Conservation (phyloP, 2,329 filamentous ascomycete genomes). For the Podosphaera aphanis region DNA sequence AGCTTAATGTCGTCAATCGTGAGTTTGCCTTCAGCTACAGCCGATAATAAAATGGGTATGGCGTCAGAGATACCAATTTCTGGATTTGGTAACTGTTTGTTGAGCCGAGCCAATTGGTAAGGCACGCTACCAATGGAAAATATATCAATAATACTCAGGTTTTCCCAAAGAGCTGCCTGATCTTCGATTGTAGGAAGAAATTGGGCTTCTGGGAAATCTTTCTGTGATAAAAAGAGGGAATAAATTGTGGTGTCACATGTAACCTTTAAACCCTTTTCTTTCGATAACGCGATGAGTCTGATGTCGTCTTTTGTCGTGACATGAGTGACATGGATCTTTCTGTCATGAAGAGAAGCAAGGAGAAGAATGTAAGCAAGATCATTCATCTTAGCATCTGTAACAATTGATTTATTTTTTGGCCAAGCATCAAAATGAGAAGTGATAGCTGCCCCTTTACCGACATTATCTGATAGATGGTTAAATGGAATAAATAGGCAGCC, state of each 20-base stretch:
- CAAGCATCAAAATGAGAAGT: conserved; percentile 58
- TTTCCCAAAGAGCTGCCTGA: conserved; percentile 51
- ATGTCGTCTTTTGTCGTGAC: conserved; percentile 68
- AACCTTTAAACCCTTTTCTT: conserved; percentile 59
- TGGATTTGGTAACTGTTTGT: conserved; percentile 29
- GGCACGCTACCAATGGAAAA: conserved; percentile 61
- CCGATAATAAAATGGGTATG: conserved; percentile 51
- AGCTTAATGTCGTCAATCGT: conserved; percentile 49
- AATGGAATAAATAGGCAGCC: conserved; percentile 66
- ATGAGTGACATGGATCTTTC: conserved; percentile 58
- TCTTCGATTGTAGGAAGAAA: conserved; percentile 43
- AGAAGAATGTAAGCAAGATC: conserved; percentile 62
- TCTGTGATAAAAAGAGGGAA: conserved; percentile 48
- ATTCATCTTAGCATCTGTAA: conserved; percentile 60
- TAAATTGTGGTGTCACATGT: conserved; percentile 69
- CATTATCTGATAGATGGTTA: conserved; percentile 56
- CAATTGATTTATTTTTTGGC: conserved; percentile 55
- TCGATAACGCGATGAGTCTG: conserved; percentile 50
- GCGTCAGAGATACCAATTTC: conserved; percentile 48
- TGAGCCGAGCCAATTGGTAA: conserved; percentile 43
- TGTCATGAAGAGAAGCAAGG: conserved; percentile 52
- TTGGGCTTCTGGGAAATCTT: conserved; percentile 43
- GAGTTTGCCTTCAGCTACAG: conserved; percentile 48
- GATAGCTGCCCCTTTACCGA: conserved; percentile 61
- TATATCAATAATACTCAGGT: conserved; percentile 49